Evolutionary conservation across 2,329 filamentous ascomycete genomes (phyloP), one percentile per base, ranked within the genome.

Genomic region (Teratosphaeria pseudoeucalypti): DNA sequence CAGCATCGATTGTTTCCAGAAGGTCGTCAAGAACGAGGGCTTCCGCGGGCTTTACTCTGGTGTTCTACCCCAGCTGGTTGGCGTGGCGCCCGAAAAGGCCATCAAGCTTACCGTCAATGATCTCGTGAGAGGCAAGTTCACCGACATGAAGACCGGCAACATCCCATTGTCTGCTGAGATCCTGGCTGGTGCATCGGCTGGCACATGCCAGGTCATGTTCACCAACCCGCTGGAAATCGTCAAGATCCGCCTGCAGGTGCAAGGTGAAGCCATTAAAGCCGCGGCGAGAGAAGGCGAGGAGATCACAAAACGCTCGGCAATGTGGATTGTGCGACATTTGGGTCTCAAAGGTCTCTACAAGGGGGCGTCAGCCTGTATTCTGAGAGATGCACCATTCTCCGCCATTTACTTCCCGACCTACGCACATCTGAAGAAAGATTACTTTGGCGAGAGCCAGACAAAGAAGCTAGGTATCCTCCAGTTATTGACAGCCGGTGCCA

Each of bases 71-170:
- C 94, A 99, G 79, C 82, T 99, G 54, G 90, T 99, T 63, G 94
- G 94, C 74, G 94, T 99, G 54, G 94, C 94, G n/a, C 94, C 94
- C 1, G 94, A 99, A 75, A 99, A 99, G 81, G 94, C 94, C 67
- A 99, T 99, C 79, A 99, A 99, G 80, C 84, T 99, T 64, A 99
- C 94, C 0, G 92, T 99, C 70, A 99, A 99, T 76, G 94, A 99
- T 72, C 77, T 99, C 58, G 90, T 95, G 26, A 87, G 94, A 70
- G 81, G 83, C 9, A 81, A 82, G 65, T 87, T 92, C 70, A 88
- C 86, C 3, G 86, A 90, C 69, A 83, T 85, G 70, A 83, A 90
- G 63, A 85, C 82, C 52, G 87, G 88, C 56, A 79, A 84, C 61
- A 96, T 99, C 70, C 81, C 79, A 70, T 76, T 84, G 67, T 77